phyloP scores from a whole-genome alignment of 352 stramenopile genomes.

The Phytophthora quininea region DNA sequence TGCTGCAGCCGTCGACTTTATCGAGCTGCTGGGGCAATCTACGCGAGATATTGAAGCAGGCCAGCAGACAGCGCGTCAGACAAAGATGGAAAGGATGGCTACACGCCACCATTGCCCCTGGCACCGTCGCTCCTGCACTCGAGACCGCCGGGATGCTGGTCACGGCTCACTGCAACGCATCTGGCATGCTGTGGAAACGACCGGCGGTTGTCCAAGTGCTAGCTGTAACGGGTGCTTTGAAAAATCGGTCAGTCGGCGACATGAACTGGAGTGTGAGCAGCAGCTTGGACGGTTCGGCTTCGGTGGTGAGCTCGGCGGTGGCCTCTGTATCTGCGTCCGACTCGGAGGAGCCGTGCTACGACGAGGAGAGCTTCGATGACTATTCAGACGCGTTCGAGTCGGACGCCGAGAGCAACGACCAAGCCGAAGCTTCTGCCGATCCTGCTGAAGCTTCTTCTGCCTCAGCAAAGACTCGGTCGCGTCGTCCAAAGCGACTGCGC shows the following conservation, averaged over 20 bases:
- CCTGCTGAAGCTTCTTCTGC: too few relatives aligned
- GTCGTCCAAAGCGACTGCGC: neutral
- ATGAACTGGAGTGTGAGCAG: conserved; percentile 26
- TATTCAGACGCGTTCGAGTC: conserved; percentile 65
- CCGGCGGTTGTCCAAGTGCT: neutral
- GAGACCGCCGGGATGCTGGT: neutral
- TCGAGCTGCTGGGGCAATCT: neutral
- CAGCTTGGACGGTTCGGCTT: conserved; percentile 21
- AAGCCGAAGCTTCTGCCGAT: too few relatives aligned
- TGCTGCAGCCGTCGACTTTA: neutral
- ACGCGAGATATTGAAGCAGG: neutral
- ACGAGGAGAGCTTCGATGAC: conserved; percentile 50
- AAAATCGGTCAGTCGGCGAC: neutral
- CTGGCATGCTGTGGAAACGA: neutral
- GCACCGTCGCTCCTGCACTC: too few relatives aligned
- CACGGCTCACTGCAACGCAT: too few relatives aligned
- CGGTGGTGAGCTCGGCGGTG: conserved; percentile 4
- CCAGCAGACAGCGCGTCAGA: neutral
- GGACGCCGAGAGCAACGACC: conserved; percentile 14
- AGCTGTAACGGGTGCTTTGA: neutral
- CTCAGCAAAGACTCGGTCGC: neutral
- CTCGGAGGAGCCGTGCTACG: conserved; percentile 19
- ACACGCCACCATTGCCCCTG: neutral
- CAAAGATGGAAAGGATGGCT: neutral
- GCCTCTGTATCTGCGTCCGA: neutral